Evolutionary conservation across 2,329 filamentous ascomycete species (phyloP), one percentile per base, ranked within the genome.

Genomic region (Alternaria consortialis): DNA sequence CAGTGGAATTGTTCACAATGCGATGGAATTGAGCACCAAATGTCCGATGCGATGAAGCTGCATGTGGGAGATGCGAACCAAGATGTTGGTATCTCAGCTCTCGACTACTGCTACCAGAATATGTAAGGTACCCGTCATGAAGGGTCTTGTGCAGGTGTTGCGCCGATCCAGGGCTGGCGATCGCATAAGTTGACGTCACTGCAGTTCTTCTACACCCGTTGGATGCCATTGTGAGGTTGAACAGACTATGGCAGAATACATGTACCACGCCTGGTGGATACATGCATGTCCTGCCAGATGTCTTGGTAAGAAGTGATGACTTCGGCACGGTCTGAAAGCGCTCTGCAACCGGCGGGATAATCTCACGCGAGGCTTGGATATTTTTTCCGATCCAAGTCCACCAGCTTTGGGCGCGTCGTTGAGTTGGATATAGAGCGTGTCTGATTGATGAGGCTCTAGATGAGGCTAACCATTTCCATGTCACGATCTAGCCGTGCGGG

Each of bases 401-500:
- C 44, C 12, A 15, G 44, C 44, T 34, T 17, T 48, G 44, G 44
- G n/a, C 44, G 36, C n/a, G n/a, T 20, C 42, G 50, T 15, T 37
- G 50, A 32, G 32, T 48, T 27, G 46, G 29, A 53, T 55, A 34
- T 47, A 37, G 20, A n/a, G n/a, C 31, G 40, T 25, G 34, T 54
- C 25, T 60, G 51, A 56, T 63, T 59, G 56, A 62, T 37, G 50
- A 58, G 36, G 29, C 37, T 56, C 27, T 20, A 20, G 31, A 40
- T 44, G 27, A 32, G 34, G 43, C 56, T 65, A 60, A 32, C 53
- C 56, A 31, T 47, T 46, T 63, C 52, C 43, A 57, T 54, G 53
- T 59, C 20, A 50, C 54, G 31, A 53, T 55, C 48, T 53, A 31
- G 56, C 37, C 39, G 42, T 58, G 59, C 54, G 53, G 63, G 59